phyloP scores from a whole-genome alignment of 2,329 filamentous ascomycete genomes.

The Pyrenophora graminea region DNA sequence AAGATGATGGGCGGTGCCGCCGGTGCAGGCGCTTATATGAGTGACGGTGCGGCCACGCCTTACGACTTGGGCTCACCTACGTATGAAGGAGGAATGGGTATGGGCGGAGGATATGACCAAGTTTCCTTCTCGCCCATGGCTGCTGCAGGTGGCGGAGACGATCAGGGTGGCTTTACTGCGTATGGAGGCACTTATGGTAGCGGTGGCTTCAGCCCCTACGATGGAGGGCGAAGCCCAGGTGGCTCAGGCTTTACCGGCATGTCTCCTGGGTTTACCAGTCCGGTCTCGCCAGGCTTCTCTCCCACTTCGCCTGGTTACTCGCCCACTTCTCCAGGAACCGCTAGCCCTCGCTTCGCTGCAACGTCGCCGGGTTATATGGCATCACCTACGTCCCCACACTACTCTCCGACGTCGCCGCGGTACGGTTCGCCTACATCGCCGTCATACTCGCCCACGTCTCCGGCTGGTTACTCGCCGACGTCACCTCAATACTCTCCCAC shows the following conservation, averaged over 20 bases:
- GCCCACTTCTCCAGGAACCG: conserved; percentile 69
- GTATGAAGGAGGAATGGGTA: conserved; percentile 64
- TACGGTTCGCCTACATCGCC: conserved; percentile 55
- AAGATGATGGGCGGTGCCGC: conserved; percentile 67
- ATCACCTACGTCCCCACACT: conserved; percentile 62
- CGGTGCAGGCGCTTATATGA: conserved; percentile 71
- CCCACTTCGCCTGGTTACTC: conserved; percentile 49
- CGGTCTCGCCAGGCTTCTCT: conserved; percentile 53
- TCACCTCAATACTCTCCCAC: conserved; percentile 53
- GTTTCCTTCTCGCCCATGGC: conserved; percentile 74
- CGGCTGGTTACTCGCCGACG: conserved; percentile 56
- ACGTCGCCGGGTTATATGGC: conserved; percentile 58
- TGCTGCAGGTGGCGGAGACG: conserved; percentile 63
- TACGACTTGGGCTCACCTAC: conserved; percentile 76
- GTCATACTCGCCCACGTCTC: conserved; percentile 61
- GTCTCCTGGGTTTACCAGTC: conserved; percentile 45
- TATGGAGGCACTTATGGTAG: conserved; percentile 70
- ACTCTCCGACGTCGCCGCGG: conserved; percentile 64
- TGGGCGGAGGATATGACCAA: conserved; percentile 60
- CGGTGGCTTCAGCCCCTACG: conserved; percentile 69
- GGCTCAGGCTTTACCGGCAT: conserved; percentile 54
- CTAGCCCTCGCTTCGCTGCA: conserved; percentile 59
- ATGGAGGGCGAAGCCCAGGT: conserved; percentile 65
- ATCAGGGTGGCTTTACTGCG: conserved; percentile 58
- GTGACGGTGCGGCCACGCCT: conserved; percentile 85